Conservation (phyloP, 805 yeast species). For the Nakazawaea anatomiae region DNA sequence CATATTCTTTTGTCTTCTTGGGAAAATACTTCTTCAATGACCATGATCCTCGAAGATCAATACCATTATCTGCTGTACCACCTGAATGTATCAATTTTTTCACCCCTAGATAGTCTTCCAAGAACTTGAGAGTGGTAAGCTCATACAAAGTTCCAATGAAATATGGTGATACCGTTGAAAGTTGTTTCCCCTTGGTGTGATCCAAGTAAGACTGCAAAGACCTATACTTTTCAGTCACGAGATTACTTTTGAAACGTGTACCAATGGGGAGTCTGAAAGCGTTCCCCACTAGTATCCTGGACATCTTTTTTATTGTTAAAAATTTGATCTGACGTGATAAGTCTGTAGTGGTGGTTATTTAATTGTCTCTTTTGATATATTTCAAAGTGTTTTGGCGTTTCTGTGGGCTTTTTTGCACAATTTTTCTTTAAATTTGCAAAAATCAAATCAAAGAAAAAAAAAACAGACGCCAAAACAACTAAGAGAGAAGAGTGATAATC, state of each 20-base stretch:
- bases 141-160: constrained; percentile 56
- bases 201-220: constrained; percentile 24
- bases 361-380: neutral
- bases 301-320: constrained; percentile 3
- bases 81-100: constrained; percentile 38
- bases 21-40: constrained; percentile 23
- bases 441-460: neutral
- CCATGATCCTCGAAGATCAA: constrained; percentile 53
- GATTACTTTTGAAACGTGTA: neutral
- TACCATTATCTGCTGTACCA: constrained; percentile 51
- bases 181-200: constrained; percentile 25
- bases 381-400: neutral
- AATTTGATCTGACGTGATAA: neutral
- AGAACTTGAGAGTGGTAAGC: constrained; percentile 31
- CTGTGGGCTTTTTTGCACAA: neutral
- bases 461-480: too few species aligned
- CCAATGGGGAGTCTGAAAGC: neutral
- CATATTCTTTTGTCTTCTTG: constrained; percentile 10
- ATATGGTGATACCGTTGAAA: constrained; percentile 41
- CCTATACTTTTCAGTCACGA: constrained; percentile 21
- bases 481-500: too few species aligned
- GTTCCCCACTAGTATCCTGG: constrained; percentile 16
- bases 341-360: too few species aligned
- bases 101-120: constrained; percentile 33
- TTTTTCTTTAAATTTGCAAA: neutral